These are phyloP conservation scores for Fusarium robinianum DNA, from an alignment of 2,329 filamentous ascomycete genomes.

Conservation along the genomic window DNA sequence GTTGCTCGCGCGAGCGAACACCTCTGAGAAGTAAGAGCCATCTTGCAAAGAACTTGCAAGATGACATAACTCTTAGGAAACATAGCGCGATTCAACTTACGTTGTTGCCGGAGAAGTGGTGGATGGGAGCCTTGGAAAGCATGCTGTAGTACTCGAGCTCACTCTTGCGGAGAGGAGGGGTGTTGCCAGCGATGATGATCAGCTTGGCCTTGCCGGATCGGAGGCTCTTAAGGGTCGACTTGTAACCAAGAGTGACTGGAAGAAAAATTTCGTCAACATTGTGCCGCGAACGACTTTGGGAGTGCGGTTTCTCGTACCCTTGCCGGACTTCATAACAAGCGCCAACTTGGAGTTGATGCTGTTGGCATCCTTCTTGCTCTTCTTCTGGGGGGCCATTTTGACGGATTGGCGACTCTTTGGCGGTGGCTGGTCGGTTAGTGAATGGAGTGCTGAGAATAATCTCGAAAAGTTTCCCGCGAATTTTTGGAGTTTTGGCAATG, in stretches of 20 bases:
- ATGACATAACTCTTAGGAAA: slow-evolving; percentile 22
- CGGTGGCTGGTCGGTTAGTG: slow-evolving; percentile 41
- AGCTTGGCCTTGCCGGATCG: slow-evolving; percentile 98
- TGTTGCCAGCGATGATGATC: slow-evolving; percentile 92
- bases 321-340: slow-evolving; percentile 68
- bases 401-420: slow-evolving; percentile 45
- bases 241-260: slow-evolving; percentile 50
- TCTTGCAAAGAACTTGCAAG: slow-evolving; percentile 27
- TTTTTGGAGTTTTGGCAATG: slow-evolving; percentile 33
- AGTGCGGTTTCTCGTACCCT: slow-evolving; percentile 62
- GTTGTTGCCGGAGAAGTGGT: slow-evolving; percentile 99
- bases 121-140: slow-evolving; percentile 91
- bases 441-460: slow-evolving; percentile 36
- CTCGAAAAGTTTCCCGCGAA: slow-evolving; percentile 31
- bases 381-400: slow-evolving; percentile 74
- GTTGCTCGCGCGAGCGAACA: slow-evolving; percentile 23
- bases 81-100: slow-evolving; percentile 66
- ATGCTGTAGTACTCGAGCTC: slow-evolving; percentile 96
- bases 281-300: not conserved
- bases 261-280: slow-evolving; percentile 21
- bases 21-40: slow-evolving; percentile 32
- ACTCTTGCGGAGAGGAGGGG: slow-evolving; percentile 94
- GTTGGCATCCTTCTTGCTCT: slow-evolving; percentile 83
- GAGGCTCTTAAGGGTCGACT: slow-evolving; percentile 74
- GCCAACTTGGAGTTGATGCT: slow-evolving; percentile 66